These are phyloP conservation scores for Metschnikowia continentalis DNA, from an alignment of 805 yeast genomes.

Conservation along the genomic window DNA sequence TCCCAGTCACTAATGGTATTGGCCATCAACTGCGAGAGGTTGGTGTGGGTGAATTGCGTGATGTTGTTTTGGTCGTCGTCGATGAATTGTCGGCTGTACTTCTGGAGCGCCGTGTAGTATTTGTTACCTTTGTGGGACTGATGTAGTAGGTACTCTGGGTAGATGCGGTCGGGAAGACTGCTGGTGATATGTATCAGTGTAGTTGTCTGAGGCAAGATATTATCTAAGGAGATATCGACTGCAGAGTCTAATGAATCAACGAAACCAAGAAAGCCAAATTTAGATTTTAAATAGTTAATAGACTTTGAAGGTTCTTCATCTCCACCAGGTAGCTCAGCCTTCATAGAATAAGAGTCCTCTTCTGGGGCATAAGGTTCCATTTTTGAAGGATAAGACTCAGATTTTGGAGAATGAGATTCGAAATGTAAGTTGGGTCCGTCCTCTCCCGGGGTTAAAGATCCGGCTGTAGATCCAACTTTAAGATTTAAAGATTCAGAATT, in stretches of 20 bases:
- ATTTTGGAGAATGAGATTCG: too few species aligned
- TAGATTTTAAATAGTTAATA: too few species aligned
- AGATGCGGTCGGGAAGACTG: conserved; percentile 7
- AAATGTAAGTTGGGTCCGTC: too few species aligned
- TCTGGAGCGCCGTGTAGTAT: conserved; percentile 31
- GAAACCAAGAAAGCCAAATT: too few species aligned
- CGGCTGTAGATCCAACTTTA: too few species aligned
- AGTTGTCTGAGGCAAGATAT: not conserved
- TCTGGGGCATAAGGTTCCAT: too few species aligned
- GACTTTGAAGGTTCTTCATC: too few species aligned
- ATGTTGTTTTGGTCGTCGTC: conserved; percentile 11
- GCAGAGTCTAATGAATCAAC: not conserved
- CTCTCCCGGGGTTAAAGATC: too few species aligned
- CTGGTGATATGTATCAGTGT: not conserved
- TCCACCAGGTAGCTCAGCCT: too few species aligned
- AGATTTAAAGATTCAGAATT: too few species aligned
- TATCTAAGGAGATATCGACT: not conserved
- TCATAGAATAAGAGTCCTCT: too few species aligned
- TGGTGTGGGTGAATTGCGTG: conserved; percentile 26
- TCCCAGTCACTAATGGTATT: conserved; percentile 11
- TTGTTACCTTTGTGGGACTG: conserved; percentile 25
- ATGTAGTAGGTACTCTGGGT: conserved; percentile 36
- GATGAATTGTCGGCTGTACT: conserved; percentile 33
- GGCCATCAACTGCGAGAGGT: conserved; percentile 3
- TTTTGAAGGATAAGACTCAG: too few species aligned